Evolutionary conservation across 768 basidiomycete species (phyloP).

Genomic region (Kwoniella europaea): DNA sequence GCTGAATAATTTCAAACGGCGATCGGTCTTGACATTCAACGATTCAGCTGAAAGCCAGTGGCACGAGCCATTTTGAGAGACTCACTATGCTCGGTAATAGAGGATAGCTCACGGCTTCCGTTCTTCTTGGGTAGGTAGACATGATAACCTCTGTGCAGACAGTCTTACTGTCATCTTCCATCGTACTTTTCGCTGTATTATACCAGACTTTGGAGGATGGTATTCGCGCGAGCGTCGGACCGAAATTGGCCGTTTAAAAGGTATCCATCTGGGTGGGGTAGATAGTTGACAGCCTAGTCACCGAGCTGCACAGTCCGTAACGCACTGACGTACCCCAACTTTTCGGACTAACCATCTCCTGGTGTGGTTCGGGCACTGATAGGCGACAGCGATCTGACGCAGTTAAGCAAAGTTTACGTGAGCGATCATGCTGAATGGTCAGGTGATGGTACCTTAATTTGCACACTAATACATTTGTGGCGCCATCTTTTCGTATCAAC

Average conservation of each 20-base stretch:
- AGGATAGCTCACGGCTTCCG: constrained; percentile 31
- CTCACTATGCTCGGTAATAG: constrained; percentile 32
- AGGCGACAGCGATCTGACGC: no score
- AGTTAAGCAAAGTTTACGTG: no score
- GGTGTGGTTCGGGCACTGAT: no score
- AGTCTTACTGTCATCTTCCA: no score
- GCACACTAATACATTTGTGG: no score
- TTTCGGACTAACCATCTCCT: not conserved
- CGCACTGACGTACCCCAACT: not conserved
- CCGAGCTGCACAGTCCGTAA: no score
- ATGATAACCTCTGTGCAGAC: not conserved
- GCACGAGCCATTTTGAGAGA: not conserved
- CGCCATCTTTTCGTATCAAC: no score
- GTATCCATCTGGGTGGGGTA: not conserved
- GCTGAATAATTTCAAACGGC: constrained; percentile 25
- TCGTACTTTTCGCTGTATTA: not conserved
- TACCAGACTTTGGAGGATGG: not conserved
- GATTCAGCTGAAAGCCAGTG: not conserved
- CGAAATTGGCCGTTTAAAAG: not conserved
- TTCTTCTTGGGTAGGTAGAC: constrained; percentile 16
- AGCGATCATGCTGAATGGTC: no score
- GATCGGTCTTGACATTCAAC: constrained; percentile 12
- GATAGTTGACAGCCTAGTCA: no score
- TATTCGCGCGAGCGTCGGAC: not conserved
- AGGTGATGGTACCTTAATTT: no score